These are phyloP conservation scores for Melastoma malabathricum DNA, from an alignment of 345 rosid genomes.

Conservation along the genomic window DNA sequence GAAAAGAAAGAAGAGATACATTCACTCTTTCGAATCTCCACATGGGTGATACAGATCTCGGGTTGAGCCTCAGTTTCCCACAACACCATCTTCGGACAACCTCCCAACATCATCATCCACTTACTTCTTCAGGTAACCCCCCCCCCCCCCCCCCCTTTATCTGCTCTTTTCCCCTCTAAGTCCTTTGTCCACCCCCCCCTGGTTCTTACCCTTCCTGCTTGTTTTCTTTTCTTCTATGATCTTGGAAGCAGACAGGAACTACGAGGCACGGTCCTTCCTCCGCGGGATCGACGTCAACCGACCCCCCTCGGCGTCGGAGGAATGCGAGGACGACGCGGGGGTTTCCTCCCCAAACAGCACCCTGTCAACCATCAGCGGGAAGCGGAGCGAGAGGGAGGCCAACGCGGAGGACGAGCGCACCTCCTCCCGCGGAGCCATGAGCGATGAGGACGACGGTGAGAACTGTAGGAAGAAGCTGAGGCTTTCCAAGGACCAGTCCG, in stretches of 20 bases:
- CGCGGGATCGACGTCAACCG: conserved; percentile 81
- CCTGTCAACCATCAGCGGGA: conserved; percentile 66
- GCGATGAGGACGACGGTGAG: conserved; percentile 85
- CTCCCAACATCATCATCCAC: conserved; percentile 1
- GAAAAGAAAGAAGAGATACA: too few relatives aligned
- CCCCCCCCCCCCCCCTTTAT: too few relatives aligned
- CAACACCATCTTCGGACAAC: conserved; percentile 5
- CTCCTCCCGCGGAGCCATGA: conserved; percentile 47
- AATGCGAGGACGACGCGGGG: conserved; percentile 67
- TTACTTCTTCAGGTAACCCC: conserved; percentile 1
- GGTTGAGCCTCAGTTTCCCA: too few relatives aligned
- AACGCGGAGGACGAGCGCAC: conserved; percentile 53
- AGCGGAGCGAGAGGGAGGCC: conserved; percentile 64
- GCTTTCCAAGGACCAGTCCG: conserved; percentile 74
- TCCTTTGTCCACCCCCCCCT: too few relatives aligned
- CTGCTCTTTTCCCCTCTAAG: not conserved
- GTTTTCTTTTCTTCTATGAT: too few relatives aligned
- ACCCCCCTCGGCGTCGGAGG: conserved; percentile 13
- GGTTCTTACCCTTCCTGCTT: too few relatives aligned
- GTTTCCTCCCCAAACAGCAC: conserved; percentile 87
- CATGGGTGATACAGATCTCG: too few relatives aligned
- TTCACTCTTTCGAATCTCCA: too few relatives aligned
- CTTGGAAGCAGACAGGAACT: too few relatives aligned
- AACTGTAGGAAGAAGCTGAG: conserved; percentile 73
- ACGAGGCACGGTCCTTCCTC: conserved; percentile 37